Evolutionary conservation across 495 filamentous ascomycete species (phyloP), one percentile per base, ranked within the genome.

Genomic region (Oleoguttula mirabilis): DNA sequence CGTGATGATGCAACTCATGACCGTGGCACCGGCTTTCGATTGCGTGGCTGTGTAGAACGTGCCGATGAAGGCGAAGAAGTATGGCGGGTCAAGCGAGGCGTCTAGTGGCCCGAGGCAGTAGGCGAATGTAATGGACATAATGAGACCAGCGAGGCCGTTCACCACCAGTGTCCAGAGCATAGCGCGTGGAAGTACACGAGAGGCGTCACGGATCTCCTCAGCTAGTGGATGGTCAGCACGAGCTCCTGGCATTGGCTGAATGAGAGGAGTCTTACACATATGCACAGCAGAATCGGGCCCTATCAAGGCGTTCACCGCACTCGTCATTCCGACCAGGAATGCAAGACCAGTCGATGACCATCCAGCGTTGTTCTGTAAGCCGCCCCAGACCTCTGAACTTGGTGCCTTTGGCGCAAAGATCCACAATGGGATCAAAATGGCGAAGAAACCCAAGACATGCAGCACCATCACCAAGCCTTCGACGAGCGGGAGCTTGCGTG

Each of bases 381-480:
- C 28, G 3, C 24, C 41, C 32, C 61, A 65, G 3, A 62, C 57
- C 0, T 47, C 51, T 4, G 48, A 31, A 1, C 57, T 48, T 10
- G 54, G 23, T 5, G 38, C 33, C 15, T 58, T 54, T 3, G 55
- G 55, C 11, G 59, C 54, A 10, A 63, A 47, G 2, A 54, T 47
- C 53, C 55, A 60, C 6, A 72, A 41, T 1, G 66, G 60, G 23
- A 72, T 66, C 4, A 74, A 39, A 41, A 73, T 60, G 3, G 57
- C 66, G 39, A 73, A 65, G 36, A 41, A 40, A 4, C 43, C 45
- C 21, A 39, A 32, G 21, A 52, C 24, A 39, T 52, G 45, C 1
- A 52, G 12, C 21, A 43, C 15, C 3, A 52, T 19, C 15, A 60
- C 20, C 6, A 37, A 14, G 17, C 45, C 45, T 42, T 54, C 47